Base-by-base conservation (phyloP, 768 basidiomycete genomes). In the Suillus paluster region DNA sequence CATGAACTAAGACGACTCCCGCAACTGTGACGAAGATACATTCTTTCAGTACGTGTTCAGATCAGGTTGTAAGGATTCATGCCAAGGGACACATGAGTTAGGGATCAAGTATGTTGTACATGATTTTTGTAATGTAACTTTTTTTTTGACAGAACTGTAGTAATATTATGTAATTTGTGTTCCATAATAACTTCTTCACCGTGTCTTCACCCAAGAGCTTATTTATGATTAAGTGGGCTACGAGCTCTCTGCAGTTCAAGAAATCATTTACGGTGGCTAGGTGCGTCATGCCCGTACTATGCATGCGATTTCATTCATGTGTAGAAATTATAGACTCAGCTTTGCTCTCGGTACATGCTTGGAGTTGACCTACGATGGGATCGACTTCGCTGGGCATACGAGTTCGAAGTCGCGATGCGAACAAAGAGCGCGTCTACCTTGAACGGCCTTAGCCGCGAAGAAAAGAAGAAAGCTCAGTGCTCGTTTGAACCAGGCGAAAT, bases 1-100 rank as follows among this genome's bases (percentile, higher is more conserved):
- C 66, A 66, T 25, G 58, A 72, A 42, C 62, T 71, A 30, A 68
- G 68, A 57, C 66, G 62, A 19, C 62, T 76, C 23, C 64, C 67
- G 19, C 64, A 64, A 14, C 64, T 60, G 50, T 68, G 39, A 65
- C 27, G 30, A 49, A 41, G 19, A 45, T 25, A 10, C 30, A 7
- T 5, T 14, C 21, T 36, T 38, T 36, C 34, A 23, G 44, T 5
- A 45, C 21, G 49, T 50, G 19, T 21, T 36, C 34, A 25, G 44
- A 45, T 21, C 44, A 38, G 38, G 38, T 14, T 15, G 38, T 38
- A 38, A 14, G 30, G 38, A 38, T 33, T 50, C 49, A 33, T 50
- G n/a, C 49, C 49, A 50, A 33, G 11, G 19, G 19, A 49, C 19
- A 48, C 15, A 30, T 19, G 17, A 33, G 11, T 30, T 15, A 49